Evolutionary conservation across 2,329 filamentous ascomycete species (phyloP).

Genomic region (Calonectria leucothoes): DNA sequence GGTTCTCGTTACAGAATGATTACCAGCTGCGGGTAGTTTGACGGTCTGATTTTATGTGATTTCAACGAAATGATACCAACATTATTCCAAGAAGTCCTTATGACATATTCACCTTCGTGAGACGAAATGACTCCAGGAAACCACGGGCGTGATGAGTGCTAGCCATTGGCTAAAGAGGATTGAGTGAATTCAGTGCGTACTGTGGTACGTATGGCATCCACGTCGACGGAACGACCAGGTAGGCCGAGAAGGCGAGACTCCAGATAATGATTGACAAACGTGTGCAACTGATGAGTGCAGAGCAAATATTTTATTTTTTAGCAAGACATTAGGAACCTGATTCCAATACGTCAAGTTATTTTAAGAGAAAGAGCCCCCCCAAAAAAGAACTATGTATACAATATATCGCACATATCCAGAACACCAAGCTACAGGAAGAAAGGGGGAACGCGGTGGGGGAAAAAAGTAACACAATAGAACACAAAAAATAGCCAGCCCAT

Average conservation of each 20-base stretch:
- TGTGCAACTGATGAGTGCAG: neutral
- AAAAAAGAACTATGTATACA: constrained; percentile 32
- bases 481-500: constrained; percentile 23
- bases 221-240: neutral
- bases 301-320: neutral
- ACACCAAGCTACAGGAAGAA: constrained; percentile 47
- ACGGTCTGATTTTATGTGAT: constrained; percentile 20
- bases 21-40: constrained; percentile 15
- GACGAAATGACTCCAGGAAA: neutral
- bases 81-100: neutral
- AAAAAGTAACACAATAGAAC: constrained; percentile 20
- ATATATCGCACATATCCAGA: constrained; percentile 48
- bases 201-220: neutral
- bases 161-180: neutral
- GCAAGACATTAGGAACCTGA: neutral
- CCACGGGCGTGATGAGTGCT: neutral
- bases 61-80: constrained; percentile 30
- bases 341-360: constrained; percentile 1
- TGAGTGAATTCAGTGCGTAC: neutral
- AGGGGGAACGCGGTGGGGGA: constrained; percentile 14
- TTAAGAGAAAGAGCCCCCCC: constrained; percentile 24
- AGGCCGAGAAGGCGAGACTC: neutral
- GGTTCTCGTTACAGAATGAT: constrained; percentile 12
- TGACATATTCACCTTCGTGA: too few species aligned
- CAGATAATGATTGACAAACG: too few species aligned